Evolutionary conservation across 139 green algal species (phyloP).

Genomic region (Chlamydomonas sphaeroides): DNA sequence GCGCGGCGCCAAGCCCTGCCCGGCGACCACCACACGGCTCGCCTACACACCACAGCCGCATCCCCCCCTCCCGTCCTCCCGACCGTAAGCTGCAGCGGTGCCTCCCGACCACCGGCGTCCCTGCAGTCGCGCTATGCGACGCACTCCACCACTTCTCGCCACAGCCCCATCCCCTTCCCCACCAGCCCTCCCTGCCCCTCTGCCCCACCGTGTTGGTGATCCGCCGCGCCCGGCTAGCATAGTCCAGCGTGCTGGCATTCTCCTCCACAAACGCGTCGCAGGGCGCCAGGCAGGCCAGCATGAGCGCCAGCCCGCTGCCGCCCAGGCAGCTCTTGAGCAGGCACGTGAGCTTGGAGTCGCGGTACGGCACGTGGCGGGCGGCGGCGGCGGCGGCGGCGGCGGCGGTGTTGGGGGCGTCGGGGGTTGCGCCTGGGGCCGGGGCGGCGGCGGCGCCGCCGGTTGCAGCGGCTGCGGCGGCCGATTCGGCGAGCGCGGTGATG

Average conservation of each 20-base stretch:
- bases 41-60: too few species aligned
- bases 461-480: constrained; percentile 41
- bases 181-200: background rate
- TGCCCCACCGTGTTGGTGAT: constrained; percentile 57
- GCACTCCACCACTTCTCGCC: too few species aligned
- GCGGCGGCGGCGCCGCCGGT: too few species aligned
- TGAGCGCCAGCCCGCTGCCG: constrained; percentile 57
- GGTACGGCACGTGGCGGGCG: constrained; percentile 55
- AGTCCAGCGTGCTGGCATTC: constrained; percentile 70
- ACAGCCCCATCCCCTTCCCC: too few species aligned
- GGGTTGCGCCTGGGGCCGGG: too few species aligned
- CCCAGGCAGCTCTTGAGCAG: constrained; percentile 70
- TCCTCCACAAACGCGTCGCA: constrained; percentile 51
- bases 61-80: too few species aligned
- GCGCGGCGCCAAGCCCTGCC: too few species aligned
- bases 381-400: background rate
- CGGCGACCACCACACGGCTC: too few species aligned
- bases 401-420: too few species aligned
- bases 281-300: constrained; percentile 65
- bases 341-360: constrained; percentile 70
- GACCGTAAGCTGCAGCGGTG: too few species aligned
- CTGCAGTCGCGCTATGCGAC: too few species aligned
- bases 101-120: background rate
- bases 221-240: constrained; percentile 47
- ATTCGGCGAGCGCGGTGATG: constrained; percentile 32